These are phyloP conservation scores for Diaporthe longicolla DNA, from an alignment of 2,329 filamentous ascomycete species.

Conservation along the genomic window DNA sequence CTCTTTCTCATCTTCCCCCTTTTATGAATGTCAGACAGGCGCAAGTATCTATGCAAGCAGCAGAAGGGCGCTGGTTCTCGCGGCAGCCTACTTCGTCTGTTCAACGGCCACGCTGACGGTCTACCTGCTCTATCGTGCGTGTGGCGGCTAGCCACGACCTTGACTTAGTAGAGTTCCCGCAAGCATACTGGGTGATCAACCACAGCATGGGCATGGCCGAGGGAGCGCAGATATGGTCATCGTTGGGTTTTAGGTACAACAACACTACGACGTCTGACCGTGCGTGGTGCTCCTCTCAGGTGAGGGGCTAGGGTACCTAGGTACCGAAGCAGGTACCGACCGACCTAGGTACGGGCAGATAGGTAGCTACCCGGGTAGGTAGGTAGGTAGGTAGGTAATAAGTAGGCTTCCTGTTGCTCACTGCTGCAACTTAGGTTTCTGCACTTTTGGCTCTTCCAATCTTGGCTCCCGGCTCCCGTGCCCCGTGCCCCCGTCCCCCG, in stretches of 20 bases:
- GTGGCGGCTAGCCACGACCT: background rate
- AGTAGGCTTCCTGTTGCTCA: no score
- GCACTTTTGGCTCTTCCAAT: background rate
- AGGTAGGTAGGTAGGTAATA: background rate
- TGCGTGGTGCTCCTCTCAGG: background rate
- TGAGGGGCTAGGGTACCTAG: background rate
- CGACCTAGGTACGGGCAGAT: no score
- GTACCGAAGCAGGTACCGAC: no score
- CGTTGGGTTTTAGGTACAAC: no score
- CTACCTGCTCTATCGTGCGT: background rate
- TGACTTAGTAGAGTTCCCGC: background rate
- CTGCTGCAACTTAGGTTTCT: background rate
- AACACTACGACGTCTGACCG: background rate
- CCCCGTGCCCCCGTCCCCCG: background rate
- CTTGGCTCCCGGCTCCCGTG: constrained; percentile 1
- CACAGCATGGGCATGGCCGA: background rate
- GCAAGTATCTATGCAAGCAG: background rate
- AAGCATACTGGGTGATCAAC: background rate
- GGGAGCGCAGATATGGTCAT: background rate
- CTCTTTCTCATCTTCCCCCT: no score
- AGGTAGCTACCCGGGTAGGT: no score
- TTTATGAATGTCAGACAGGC: background rate
- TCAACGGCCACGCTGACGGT: background rate
- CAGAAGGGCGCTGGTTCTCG: background rate
- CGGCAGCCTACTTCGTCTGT: background rate